Conservation (phyloP, 225 moss, liverwort and hornwort species). For the Physcomitrellopsis africana region DNA sequence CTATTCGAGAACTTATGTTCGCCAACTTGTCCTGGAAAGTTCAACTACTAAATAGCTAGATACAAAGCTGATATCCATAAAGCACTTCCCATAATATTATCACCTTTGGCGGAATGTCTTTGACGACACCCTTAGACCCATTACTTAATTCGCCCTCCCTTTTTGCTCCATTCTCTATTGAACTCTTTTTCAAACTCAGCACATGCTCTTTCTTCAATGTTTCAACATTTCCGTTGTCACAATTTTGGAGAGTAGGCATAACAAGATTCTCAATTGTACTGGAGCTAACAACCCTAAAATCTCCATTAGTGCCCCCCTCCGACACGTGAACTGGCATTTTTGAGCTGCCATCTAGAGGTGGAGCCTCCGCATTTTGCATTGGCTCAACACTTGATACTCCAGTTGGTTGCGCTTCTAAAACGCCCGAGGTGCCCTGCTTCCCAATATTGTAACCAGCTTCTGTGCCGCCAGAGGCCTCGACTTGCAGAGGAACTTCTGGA, state of each 20-base stretch:
- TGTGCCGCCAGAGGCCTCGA: slow-evolving; percentile 35
- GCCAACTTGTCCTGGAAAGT: slow-evolving; percentile 2
- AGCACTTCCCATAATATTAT: slow-evolving; percentile 15
- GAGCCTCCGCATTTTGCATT: slow-evolving; percentile 22
- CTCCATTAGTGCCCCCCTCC: slow-evolving; percentile 30
- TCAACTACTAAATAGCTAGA: slow-evolving; percentile 1
- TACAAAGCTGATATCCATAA: slow-evolving; percentile 7
- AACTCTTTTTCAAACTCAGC: slow-evolving; percentile 33
- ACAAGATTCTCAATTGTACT: slow-evolving; percentile 27
- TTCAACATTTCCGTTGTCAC: slow-evolving; percentile 25
- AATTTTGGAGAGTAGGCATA: slow-evolving; percentile 39
- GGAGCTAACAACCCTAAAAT: slow-evolving; percentile 30
- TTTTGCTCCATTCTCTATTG: slow-evolving; percentile 31
- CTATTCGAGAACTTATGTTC: neutral
- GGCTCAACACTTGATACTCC: slow-evolving; percentile 28
- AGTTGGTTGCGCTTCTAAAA: slow-evolving; percentile 31
- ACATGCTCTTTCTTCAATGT: slow-evolving; percentile 40
- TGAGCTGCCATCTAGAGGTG: slow-evolving; percentile 37
- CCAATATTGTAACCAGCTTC: slow-evolving; percentile 27
- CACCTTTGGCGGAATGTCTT: slow-evolving; percentile 38
- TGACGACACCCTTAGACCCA: slow-evolving; percentile 23
- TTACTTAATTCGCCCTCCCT: slow-evolving; percentile 33
- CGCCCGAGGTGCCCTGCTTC: slow-evolving; percentile 37
- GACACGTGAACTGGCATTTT: slow-evolving; percentile 23
- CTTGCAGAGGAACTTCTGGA: slow-evolving; percentile 49